A percentile compares a stretch with the other conserved stretches of the same genome.
Conservation (phyloP, 1,139 yeast genomes). For the Hanseniaspora sp. region DNA sequence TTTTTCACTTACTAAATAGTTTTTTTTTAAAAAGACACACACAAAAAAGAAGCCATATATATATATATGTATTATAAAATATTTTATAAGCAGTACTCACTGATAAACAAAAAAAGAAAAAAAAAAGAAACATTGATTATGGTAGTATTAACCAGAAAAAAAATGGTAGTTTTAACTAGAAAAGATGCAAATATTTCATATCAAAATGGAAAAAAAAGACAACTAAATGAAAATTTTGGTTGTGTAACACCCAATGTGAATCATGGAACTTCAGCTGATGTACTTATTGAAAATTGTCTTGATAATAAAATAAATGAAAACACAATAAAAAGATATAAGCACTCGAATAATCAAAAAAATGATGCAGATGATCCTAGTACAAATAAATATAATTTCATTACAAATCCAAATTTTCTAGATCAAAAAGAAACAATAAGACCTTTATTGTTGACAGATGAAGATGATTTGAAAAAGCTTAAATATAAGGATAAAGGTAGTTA, state of each 20-base stretch:
- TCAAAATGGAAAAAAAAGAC: not conserved
- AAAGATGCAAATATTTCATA: not conserved
- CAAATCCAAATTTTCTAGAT: not conserved
- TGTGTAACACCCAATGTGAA: not conserved
- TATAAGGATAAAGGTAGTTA: not conserved
- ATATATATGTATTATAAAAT: too few relatives aligned
- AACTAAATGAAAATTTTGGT: not conserved
- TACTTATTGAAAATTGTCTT: not conserved
- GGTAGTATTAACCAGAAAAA: not conserved
- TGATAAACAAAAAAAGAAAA: slow-evolving; percentile 39
- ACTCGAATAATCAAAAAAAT: not conserved
- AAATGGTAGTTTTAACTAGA: not conserved
- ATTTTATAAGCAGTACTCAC: not conserved
- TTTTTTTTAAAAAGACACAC: too few relatives aligned
- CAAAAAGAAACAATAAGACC: not conserved
- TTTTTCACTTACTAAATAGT: too few relatives aligned
- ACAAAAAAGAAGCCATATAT: too few relatives aligned
- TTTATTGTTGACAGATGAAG: too few relatives aligned
- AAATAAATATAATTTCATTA: too few relatives aligned
- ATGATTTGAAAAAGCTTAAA: too few relatives aligned
- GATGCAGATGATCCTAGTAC: not conserved
- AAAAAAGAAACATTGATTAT: not conserved
- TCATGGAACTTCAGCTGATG: not conserved
- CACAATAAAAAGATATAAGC: not conserved
- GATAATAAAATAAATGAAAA: not conserved